Percentiles rank a stretch among this genome's conserved stretches.
These are phyloP conservation scores for Maudiozyma bulderi DNA, from an alignment of 805 yeast species.

Conservation along the genomic window DNA sequence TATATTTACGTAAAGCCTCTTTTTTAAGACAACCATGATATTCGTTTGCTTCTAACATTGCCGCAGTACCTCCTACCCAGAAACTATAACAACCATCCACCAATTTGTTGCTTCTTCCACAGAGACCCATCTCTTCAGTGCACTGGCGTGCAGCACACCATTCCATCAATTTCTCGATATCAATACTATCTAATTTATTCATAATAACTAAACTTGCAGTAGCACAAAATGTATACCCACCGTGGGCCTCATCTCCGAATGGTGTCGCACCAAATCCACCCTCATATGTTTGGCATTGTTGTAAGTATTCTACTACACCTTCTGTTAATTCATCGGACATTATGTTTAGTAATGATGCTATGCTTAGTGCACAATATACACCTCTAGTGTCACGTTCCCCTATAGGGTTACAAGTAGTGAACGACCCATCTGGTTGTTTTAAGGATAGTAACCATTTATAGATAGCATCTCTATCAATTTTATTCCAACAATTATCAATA, in stretches of 20 bases:
- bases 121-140: slow-evolving; percentile 71
- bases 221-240: slow-evolving; percentile 93
- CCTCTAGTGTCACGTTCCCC: slow-evolving; percentile 88
- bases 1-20: slow-evolving; percentile 51
- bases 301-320: slow-evolving; percentile 51
- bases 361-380: slow-evolving; percentile 73
- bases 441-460: slow-evolving; percentile 56
- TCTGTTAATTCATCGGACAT: slow-evolving; percentile 48
- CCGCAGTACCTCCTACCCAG: slow-evolving; percentile 87
- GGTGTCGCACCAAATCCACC: slow-evolving; percentile 92
- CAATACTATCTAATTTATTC: slow-evolving; percentile 33
- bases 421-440: slow-evolving; percentile 67
- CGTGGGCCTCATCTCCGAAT: slow-evolving; percentile 78
- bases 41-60: slow-evolving; percentile 31
- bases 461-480: slow-evolving; percentile 38
- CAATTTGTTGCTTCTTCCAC: slow-evolving; percentile 84
- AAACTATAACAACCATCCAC: slow-evolving; percentile 95
- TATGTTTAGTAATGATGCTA: slow-evolving; percentile 57
- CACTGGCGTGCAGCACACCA: slow-evolving; percentile 73
- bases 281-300: slow-evolving; percentile 76
- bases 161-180: slow-evolving; percentile 41
- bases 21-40: slow-evolving; percentile 37
- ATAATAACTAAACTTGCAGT: slow-evolving; percentile 50
- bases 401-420: slow-evolving; percentile 29
- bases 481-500: slow-evolving; percentile 32